These are phyloP conservation scores for Ogataea methylovora DNA, from an alignment of 805 yeast genomes.

Conservation along the genomic window DNA sequence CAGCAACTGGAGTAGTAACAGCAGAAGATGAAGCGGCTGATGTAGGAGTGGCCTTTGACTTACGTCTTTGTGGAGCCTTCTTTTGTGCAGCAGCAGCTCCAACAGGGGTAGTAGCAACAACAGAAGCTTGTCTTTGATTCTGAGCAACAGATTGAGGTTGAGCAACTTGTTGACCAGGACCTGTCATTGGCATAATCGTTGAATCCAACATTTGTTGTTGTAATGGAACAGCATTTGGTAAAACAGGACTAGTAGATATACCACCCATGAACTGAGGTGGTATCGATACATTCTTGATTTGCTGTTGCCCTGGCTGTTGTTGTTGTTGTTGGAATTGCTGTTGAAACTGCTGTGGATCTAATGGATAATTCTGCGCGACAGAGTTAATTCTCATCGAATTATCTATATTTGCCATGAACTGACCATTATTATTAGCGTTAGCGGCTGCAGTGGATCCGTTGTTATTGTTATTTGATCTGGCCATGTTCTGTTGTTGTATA, in stretches of 20 bases:
- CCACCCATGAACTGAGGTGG: not conserved
- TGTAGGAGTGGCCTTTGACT: constrained; percentile 11
- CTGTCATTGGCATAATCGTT: not conserved
- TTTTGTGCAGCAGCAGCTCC: constrained; percentile 7
- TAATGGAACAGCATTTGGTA: too few relatives aligned
- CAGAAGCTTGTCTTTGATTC: not conserved
- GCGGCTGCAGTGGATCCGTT: too few relatives aligned
- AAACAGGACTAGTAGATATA: constrained; percentile 1
- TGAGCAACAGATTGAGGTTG: not conserved
- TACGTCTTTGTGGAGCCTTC: constrained; percentile 17
- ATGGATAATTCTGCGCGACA: too few relatives aligned
- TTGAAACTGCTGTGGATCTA: not conserved
- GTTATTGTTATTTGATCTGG: too few relatives aligned
- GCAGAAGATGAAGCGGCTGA: constrained; percentile 10
- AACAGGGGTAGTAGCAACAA: constrained; percentile 7
- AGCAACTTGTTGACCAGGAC: not conserved
- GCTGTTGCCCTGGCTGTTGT: constrained; percentile 27
- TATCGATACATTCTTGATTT: constrained; percentile 5
- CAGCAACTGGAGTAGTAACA: constrained; percentile 7
- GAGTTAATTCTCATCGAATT: too few relatives aligned
- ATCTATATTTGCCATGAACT: too few relatives aligned
- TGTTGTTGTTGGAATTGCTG: constrained; percentile 1
- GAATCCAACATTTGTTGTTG: not conserved
- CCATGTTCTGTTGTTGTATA: too few relatives aligned
- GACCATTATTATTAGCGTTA: too few relatives aligned